These are phyloP conservation scores for Thuidium tamariscinum DNA, from an alignment of 225 moss, liverwort and hornwort species.

Conservation along the genomic window DNA sequence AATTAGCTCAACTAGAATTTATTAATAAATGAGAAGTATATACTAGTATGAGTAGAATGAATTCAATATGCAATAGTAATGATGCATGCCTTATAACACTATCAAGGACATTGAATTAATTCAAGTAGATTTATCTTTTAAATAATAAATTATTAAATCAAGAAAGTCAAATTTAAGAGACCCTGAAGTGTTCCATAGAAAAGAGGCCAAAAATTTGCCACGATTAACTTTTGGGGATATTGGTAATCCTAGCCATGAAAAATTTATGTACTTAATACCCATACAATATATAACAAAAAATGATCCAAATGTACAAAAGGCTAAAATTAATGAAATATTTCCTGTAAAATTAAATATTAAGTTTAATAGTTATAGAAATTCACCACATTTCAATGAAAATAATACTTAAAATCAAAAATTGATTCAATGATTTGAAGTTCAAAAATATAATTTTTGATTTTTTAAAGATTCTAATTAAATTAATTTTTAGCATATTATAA, in stretches of 20 bases:
- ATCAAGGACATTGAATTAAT: neutral
- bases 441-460: neutral
- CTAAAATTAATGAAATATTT: conserved; percentile 37
- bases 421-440: neutral
- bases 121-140: neutral
- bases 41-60: neutral
- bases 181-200: conserved; percentile 76
- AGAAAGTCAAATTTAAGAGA: neutral
- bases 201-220: conserved; percentile 41
- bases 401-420: too few relatives aligned
- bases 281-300: conserved; percentile 24
- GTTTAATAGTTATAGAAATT: too few relatives aligned
- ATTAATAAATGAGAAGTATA: too few relatives aligned
- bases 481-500: neutral
- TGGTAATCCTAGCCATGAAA: conserved; percentile 30
- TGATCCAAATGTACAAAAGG: conserved; percentile 28
- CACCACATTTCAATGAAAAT: neutral
- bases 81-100: neutral
- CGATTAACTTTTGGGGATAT: conserved; percentile 6
- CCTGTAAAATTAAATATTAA: neutral
- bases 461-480: neutral
- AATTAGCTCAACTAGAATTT: neutral
- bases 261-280: conserved; percentile 46
- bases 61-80: neutral
- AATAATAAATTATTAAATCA: neutral